Conservation (phyloP, 768 basidiomycete genomes). For the Ephemerocybe angulata region DNA sequence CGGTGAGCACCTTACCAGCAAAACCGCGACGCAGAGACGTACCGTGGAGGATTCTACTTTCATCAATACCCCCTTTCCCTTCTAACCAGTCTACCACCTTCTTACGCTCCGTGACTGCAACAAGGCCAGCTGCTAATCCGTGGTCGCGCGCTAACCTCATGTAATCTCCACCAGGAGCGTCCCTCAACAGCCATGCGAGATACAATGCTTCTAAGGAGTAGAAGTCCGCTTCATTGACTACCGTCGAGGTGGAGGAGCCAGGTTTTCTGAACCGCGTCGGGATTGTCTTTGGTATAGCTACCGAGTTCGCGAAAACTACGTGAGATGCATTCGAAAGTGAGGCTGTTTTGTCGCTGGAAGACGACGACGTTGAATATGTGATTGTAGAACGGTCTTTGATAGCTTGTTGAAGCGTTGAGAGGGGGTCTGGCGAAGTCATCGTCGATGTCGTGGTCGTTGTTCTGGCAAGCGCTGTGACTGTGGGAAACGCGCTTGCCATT, state of each 20-base stretch:
- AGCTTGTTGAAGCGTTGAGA: conserved; percentile 58
- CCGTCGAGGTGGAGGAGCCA: conserved; percentile 31
- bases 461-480: background rate
- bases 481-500: conserved; percentile 5
- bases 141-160: conserved; percentile 79
- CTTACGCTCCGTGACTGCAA: conserved; percentile 86
- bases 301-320: conserved; percentile 50
- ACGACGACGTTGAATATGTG: conserved; percentile 37
- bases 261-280: conserved; percentile 78
- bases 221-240: conserved; percentile 42
- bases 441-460: conserved; percentile 16
- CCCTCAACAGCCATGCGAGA: conserved; percentile 76
- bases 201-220: conserved; percentile 81
- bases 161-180: conserved; percentile 79
- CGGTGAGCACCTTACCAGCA: background rate
- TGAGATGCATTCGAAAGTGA: conserved; percentile 60
- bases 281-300: conserved; percentile 62
- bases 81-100: conserved; percentile 83
- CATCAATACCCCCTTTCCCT: conserved; percentile 29
- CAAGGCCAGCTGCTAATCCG: conserved; percentile 69
- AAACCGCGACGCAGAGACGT: background rate
- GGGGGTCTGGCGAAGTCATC: conserved; percentile 43
- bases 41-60: conserved; percentile 5
- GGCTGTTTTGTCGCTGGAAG: conserved; percentile 36
- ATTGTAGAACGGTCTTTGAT: conserved; percentile 53